Evolutionary conservation across 2,329 filamentous ascomycete genomes (phyloP).

Genomic region (Talaromyces verruculosus): DNA sequence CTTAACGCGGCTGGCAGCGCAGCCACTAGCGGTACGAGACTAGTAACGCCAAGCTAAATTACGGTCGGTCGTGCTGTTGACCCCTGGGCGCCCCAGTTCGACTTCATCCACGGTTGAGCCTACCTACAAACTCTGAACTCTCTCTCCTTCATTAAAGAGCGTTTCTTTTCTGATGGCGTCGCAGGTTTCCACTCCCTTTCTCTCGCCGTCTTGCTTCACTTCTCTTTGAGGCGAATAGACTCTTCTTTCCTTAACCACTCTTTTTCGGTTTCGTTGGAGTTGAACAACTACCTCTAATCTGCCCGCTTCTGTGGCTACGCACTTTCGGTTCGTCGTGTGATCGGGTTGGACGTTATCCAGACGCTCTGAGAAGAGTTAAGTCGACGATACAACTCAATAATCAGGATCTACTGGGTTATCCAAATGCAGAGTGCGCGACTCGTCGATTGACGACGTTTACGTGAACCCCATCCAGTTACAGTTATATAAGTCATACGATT

Average conservation of each 20-base stretch:
- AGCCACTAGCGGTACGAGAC: slow-evolving; percentile 1
- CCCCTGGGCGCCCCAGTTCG: slow-evolving; percentile 11
- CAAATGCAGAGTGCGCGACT: background rate
- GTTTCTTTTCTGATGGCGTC: slow-evolving; percentile 10
- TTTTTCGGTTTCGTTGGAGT: background rate
- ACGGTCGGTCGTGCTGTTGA: background rate
- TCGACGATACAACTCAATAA: background rate
- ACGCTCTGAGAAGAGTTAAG: background rate
- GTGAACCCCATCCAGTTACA: background rate
- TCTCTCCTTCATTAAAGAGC: background rate
- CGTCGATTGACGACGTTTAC: background rate
- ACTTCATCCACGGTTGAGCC: slow-evolving; percentile 8
- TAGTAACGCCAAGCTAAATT: slow-evolving; percentile 3
- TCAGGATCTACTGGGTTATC: no score
- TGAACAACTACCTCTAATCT: background rate
- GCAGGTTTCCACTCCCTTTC: background rate
- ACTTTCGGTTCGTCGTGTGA: background rate
- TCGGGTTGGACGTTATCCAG: background rate
- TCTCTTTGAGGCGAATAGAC: background rate
- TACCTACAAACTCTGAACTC: background rate
- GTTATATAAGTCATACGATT: background rate
- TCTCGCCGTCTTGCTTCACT: background rate
- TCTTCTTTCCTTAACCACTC: background rate
- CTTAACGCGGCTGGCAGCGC: background rate
- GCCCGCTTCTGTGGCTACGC: background rate